These are phyloP conservation scores for Yamadazyma diddensiae DNA, from an alignment of 1,139 yeast species.

Conservation along the genomic window DNA sequence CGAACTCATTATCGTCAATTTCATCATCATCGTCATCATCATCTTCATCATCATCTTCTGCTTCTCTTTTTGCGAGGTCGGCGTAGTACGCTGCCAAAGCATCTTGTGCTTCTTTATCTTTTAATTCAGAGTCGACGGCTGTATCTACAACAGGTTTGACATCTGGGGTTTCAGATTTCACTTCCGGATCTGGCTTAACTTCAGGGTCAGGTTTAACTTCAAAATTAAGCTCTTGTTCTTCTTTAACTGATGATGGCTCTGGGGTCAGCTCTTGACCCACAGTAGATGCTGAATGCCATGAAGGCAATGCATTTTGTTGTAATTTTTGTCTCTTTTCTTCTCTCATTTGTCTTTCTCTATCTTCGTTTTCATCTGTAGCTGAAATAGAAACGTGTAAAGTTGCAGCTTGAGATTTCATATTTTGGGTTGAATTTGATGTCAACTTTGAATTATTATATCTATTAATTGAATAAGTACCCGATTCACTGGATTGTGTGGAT, in stretches of 20 bases:
- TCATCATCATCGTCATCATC: conserved; percentile 60
- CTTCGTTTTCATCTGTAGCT: conserved; percentile 80
- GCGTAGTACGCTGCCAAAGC: conserved; percentile 80
- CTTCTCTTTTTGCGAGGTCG: conserved; percentile 62
- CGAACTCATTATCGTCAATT: conserved; percentile 46
- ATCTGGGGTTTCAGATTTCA: conserved; percentile 3
- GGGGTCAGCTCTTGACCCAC: conserved; percentile 51
- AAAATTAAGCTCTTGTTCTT: conserved; percentile 3
- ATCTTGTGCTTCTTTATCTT: conserved; percentile 67
- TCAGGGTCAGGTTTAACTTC: conserved; percentile 14
- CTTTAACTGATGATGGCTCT: too few relatives aligned
- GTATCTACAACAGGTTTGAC: conserved; percentile 4
- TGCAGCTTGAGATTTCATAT: conserved; percentile 59
- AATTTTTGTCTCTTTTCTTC: conserved; percentile 71
- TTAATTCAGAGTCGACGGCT: conserved; percentile 27
- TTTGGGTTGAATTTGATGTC: conserved; percentile 30
- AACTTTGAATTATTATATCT: conserved; percentile 31
- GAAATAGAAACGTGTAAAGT: conserved; percentile 89
- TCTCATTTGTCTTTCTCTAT: conserved; percentile 60
- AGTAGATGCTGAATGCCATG: conserved; percentile 92
- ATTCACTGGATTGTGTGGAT: conserved; percentile 67
- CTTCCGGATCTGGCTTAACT: conserved; percentile 8
- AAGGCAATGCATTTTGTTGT: conserved; percentile 91
- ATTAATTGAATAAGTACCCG: conserved; percentile 57
- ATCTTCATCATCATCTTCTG: conserved; percentile 59